Base-by-base conservation (phyloP, 2,329 filamentous ascomycete genomes). In the Fusarium phyllophilum region DNA sequence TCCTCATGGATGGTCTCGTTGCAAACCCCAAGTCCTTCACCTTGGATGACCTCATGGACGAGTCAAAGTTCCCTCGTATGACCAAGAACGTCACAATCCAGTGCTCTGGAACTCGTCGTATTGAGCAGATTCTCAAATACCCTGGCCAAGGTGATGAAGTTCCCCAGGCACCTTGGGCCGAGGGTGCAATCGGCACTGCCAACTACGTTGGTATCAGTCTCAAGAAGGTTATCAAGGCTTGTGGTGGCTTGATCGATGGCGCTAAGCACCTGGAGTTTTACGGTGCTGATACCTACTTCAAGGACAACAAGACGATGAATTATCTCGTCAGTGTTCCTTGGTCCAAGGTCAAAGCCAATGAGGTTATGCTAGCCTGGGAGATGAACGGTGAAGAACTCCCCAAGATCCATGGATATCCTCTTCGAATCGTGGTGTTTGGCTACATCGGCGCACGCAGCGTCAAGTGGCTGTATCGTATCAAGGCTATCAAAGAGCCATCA, bases 211-310 rank as follows among this genome's bases (percentile, higher is more conserved):
- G 92, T 5, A 86, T 93, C 13, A 89, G 86, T 34, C 83, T 93
- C 20, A 93, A 93, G 78, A 92, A 91, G 74, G 84, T 94, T 4
- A 90, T 94, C 80, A 93, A 93, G 73, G 82, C 89, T 66, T 94
- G 92, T 67, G 92, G 91, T 6, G 92, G 91, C 0, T 81, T 93
- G 5, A 72, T 79, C 2, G 82, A 83, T 17, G 83, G 84, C 4
- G 90, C 85, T 1, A 87, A 89, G 66, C 90, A 94, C 71, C 80
- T 94, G 18, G 91, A 94, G 73, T 87, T 94, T 55, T 90, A 89
- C 65, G 92, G 92, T 1, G 91, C 90, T 2, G 92, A 94, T 65
- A 92, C 91, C 0, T 94, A 94, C 77, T 92, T 94, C 84, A 94
- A 94, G 79, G 88, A 90, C 56, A 85, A 87, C 22, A 82, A 91